phyloP scores from a whole-genome alignment of 2,329 filamentous ascomycete genomes.

The Dothideomycetidae sp. region DNA sequence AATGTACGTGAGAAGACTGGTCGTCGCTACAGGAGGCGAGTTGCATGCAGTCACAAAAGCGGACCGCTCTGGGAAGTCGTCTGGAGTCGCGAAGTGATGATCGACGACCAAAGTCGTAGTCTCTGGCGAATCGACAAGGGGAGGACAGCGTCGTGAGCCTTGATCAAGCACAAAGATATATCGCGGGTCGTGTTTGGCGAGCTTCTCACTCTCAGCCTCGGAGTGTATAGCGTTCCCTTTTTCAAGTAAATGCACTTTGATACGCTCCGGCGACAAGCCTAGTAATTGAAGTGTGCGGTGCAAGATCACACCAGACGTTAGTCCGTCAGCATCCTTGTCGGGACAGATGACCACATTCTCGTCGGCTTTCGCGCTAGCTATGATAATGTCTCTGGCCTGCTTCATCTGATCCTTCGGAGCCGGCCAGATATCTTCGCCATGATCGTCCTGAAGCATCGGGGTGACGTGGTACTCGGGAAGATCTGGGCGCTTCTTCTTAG shows the following conservation, averaged over 20 bases:
- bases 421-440: constrained; percentile 45
- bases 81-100: constrained; percentile 44
- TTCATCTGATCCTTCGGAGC: constrained; percentile 43
- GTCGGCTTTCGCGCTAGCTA: constrained; percentile 39
- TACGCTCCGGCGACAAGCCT: constrained; percentile 38
- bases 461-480: constrained; percentile 34
- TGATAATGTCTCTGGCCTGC: constrained; percentile 41
- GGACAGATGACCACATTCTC: constrained; percentile 47
- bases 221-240: constrained; percentile 48
- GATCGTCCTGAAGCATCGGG: constrained; percentile 27
- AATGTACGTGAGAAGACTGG: constrained; percentile 48
- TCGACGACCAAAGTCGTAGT: constrained; percentile 45
- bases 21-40: constrained; percentile 51
- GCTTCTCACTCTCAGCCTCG: constrained; percentile 36
- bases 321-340: constrained; percentile 55
- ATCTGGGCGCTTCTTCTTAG: constrained; percentile 13
- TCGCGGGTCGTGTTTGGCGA: constrained; percentile 36
- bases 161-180: constrained; percentile 54
- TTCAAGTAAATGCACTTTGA: constrained; percentile 44
- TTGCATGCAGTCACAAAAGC: constrained; percentile 48
- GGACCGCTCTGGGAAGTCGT: constrained; percentile 43
- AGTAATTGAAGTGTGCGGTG: constrained; percentile 45
- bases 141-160: constrained; percentile 42
- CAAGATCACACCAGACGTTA: constrained; percentile 50
- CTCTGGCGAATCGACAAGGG: constrained; percentile 37